Base-by-base conservation (phyloP, 352 stramenopile genomes). In the Phytophthora sp. region DNA sequence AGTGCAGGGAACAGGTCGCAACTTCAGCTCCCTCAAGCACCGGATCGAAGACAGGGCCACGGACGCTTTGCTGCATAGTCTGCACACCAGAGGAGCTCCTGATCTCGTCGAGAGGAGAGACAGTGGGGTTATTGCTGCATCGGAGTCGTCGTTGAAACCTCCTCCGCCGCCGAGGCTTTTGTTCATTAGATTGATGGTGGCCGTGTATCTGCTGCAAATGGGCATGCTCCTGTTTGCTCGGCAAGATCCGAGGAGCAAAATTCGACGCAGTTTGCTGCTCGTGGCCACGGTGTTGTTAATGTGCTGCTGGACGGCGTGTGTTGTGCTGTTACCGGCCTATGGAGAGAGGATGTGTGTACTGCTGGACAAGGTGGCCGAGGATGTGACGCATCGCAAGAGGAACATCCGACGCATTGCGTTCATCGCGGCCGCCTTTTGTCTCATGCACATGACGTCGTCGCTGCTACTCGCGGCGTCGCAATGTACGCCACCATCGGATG, bases 391-490 rank as follows among this genome's bases (percentile, higher is more conserved):
- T 16, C 74, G 80, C 13, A 78, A 89, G 57, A 64, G 78, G 16
- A 89, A 88, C 44, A 84, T 89, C 47, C 76, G 77, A 9, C 80
- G 80, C 47, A 85, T 89, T 66, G 75, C 80, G 2, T 73, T 72
- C 18, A 88, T 86, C 55, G 75, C 78, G 21, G 75, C 80, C 5
- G 58, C 79, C 1, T 88, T 89, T 51, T 89, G 74, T 57, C 49
- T 86, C 26, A 80, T 89, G 69, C 78, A 79, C 27, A 77, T 71
- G 16, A 24, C 76, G 24, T 81, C 78, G 31, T 47, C 82, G 31
- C 18, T 88, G 67, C 42, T 89, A 33, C 67, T 88, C 1, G 78
- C 76, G 0, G 72, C 69, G 13, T 80, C 80, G 23, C 70, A 85
- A 53, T 84, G 77, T 60, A 63, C 55, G 2, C 42, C 54, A 24